These are phyloP conservation scores for Rhododendron ovatum DNA, from an alignment of 148 eudicot genomes.

Conservation along the genomic window DNA sequence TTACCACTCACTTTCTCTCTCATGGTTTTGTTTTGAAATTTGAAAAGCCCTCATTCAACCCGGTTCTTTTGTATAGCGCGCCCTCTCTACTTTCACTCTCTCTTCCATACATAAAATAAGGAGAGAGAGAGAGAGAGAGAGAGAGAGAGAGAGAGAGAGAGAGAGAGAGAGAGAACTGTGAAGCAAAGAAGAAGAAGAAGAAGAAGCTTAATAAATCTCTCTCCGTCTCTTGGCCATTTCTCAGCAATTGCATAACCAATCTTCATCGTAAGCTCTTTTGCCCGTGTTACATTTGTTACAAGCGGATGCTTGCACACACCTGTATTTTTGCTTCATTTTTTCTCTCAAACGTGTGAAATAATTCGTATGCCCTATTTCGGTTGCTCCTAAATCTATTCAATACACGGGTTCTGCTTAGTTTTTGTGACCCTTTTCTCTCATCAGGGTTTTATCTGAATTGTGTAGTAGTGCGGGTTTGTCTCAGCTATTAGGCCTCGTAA, in stretches of 20 bases:
- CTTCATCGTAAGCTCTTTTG: background rate
- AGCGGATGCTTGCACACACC: background rate
- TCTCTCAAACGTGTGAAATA: background rate
- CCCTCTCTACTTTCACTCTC: background rate
- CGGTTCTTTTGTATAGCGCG: conserved; percentile 9
- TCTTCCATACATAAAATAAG: background rate
- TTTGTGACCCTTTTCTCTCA: background rate
- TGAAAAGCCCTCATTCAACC: conserved; percentile 18
- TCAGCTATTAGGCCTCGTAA: background rate
- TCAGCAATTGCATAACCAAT: background rate
- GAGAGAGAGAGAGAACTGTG: background rate
- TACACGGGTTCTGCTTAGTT: background rate
- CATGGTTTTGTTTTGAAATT: conserved; percentile 20
- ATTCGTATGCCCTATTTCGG: background rate
- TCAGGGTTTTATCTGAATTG: background rate
- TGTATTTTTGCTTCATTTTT: background rate
- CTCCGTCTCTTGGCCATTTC: conserved; percentile 4
- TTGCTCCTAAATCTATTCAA: background rate
- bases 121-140: background rate
- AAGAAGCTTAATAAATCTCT: background rate
- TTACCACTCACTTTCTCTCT: background rate
- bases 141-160: conserved; percentile 3
- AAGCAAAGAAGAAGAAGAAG: background rate
- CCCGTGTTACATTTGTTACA: background rate
- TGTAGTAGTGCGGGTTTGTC: background rate